phyloP scores from a whole-genome alignment of 2,329 filamentous ascomycete species.

The Scedosporium apiospermum region DNA sequence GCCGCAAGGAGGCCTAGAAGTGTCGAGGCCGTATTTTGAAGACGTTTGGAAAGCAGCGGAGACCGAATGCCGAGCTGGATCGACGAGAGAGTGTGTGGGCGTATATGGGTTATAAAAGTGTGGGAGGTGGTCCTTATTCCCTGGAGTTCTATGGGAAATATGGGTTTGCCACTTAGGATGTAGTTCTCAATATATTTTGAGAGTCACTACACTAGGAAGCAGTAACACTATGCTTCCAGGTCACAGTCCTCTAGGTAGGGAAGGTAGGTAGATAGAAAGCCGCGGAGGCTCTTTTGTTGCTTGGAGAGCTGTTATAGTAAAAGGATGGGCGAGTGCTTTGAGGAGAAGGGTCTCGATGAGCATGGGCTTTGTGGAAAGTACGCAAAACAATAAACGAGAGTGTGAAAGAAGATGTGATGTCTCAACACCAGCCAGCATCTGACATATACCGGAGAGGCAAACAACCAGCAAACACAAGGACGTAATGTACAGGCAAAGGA shows the following conservation, averaged over 20 bases:
- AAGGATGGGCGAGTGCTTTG: neutral
- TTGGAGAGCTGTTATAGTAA: neutral
- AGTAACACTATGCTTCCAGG: neutral
- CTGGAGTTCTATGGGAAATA: neutral
- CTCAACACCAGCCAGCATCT: conserved; percentile 1
- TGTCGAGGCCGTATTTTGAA: no score
- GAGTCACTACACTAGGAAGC: neutral
- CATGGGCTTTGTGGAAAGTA: neutral
- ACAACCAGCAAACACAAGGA: conserved; percentile 11
- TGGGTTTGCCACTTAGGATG: neutral
- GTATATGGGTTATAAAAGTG: neutral
- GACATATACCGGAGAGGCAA: neutral
- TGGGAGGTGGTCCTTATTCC: neutral
- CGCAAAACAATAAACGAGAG: conserved; percentile 8
- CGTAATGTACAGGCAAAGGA: conserved; percentile 11
- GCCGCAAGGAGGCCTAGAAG: no score
- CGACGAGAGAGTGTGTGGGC: neutral
- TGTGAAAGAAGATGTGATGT: conserved; percentile 17
- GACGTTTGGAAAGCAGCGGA: no score
- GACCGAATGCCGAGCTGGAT: no score
- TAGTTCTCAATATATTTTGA: neutral
- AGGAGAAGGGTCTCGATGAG: neutral
- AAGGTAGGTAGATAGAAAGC: neutral
- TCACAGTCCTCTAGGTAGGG: neutral
- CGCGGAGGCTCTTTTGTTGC: neutral